These are phyloP conservation scores for Trypethelium eluteriae DNA, from an alignment of 495 filamentous ascomycete species.

Conservation along the genomic window DNA sequence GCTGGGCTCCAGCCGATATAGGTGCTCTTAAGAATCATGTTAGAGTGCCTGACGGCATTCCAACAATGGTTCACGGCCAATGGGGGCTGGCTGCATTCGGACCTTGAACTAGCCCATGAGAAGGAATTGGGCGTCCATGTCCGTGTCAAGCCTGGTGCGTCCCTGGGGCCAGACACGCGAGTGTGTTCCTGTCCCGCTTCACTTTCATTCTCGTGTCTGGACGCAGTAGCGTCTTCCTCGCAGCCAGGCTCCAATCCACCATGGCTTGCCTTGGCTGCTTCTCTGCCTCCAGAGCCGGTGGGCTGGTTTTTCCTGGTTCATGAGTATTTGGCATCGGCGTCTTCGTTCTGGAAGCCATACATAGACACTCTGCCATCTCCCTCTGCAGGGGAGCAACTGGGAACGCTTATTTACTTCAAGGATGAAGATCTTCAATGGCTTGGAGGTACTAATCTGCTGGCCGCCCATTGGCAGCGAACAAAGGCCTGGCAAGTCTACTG, in stretches of 20 bases:
- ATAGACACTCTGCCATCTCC: conserved; percentile 49
- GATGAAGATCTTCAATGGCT: conserved; percentile 52
- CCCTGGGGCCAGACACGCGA: not conserved
- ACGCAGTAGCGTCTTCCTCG: conserved; percentile 1
- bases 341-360: conserved; percentile 59
- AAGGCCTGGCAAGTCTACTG: conserved; percentile 46
- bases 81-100: conserved; percentile 40
- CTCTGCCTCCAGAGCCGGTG: conserved; percentile 27
- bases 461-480: conserved; percentile 41
- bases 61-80: conserved; percentile 39
- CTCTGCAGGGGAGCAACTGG: conserved; percentile 34
- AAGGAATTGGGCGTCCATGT: conserved; percentile 32
- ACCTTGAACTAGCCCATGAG: conserved; percentile 39
- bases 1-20: not conserved
- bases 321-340: conserved; percentile 43
- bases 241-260: not conserved
- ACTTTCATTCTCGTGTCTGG: conserved; percentile 4
- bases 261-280: conserved; percentile 32
- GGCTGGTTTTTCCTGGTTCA: conserved; percentile 51
- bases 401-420: conserved; percentile 52
- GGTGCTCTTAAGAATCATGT: not conserved
- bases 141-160: not conserved
- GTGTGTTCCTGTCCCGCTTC: conserved; percentile 4
- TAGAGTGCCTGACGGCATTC: conserved; percentile 13
- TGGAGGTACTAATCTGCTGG: conserved; percentile 50